Evolutionary conservation across 1,284 basidiomycete genomes (phyloP), one percentile per base, ranked within the genome.

Genomic region (Omphalotus olearius): DNA sequence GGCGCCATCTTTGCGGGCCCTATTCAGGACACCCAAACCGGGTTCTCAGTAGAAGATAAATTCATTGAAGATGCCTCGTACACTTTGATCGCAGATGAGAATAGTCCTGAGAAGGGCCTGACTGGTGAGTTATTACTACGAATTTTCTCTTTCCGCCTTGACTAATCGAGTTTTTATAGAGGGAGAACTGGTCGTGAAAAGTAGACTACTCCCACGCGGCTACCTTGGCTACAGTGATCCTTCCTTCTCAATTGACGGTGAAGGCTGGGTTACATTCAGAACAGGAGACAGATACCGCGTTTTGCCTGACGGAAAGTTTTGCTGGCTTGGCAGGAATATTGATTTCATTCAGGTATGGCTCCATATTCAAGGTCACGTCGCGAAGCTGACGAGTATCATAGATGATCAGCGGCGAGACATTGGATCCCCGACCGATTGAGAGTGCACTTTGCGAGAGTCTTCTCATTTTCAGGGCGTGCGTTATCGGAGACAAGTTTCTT

Each of bases 401-500:
- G 64, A 60, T 70, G 60, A 58, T 51, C 35, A 68, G 66, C 11
- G 68, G 67, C 25, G 68, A 70, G 63, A 65, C 45, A 4, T 39
- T 59, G 13, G 57, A 59, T 58, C 68, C 66, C 10, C 65, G 67
- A 13, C 55, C 57, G 9, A 56, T 69, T 7, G 68, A 70, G 55
- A 59, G 56, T 6, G 59, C 60, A 6, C 54, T 70, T 20, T 53
- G 63, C 23, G 51, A 50, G 23, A 62, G 52, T 39, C 59, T 63
- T 1, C 51, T 55, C 1, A 59, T 69, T 30, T 50, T 52, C 2
- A 60, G 61, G 18, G 60, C 64, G n/a, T 66, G 63, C 39, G 53
- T 70, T 16, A 59, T 68, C 2, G 68, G 68, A 3, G 64, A 69
- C 45, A 66, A 63, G 23, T 70, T 70, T 51, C 52, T 68, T 2